phyloP scores from a whole-genome alignment of 192 early-diverging fungal species.

The Allomyces macrogynus region DNA sequence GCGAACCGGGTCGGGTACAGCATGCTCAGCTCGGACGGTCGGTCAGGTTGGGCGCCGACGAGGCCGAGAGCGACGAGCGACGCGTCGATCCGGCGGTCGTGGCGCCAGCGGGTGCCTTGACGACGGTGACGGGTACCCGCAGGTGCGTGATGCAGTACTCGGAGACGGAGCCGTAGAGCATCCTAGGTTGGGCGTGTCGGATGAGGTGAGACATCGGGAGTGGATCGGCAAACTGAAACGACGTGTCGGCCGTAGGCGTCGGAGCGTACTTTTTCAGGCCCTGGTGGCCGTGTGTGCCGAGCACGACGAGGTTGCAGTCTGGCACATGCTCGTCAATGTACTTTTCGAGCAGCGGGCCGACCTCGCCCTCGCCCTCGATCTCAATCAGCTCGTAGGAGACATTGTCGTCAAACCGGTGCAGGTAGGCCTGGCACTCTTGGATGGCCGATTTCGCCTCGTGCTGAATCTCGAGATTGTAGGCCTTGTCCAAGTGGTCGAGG shows the following conservation, averaged over 20 bases:
- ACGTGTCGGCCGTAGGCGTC: too few species aligned
- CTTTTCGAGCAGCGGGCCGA: conserved; percentile 13
- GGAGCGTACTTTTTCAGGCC: conserved; percentile 6
- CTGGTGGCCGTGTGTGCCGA: conserved; percentile 10
- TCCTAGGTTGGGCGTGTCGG: too few species aligned
- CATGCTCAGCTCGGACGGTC: too few species aligned
- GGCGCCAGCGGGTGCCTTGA: conserved; percentile 6
- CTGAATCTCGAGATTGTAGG: conserved; percentile 15
- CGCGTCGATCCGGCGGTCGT: too few species aligned
- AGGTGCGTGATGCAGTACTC: conserved; percentile 14
- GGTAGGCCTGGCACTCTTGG: conserved; percentile 7
- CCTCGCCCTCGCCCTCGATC: conserved; percentile 15
- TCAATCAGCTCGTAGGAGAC: conserved; percentile 10
- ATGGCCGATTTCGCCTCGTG: conserved; percentile 7
- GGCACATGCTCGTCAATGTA: conserved; percentile 10
- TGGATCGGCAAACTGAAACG: too few species aligned
- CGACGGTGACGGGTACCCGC: conserved; percentile 9
- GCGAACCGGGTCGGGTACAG: too few species aligned
- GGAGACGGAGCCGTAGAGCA: conserved; percentile 8
- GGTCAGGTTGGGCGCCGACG: too few species aligned
- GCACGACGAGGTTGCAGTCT: conserved; percentile 8
- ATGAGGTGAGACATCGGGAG: too few species aligned
- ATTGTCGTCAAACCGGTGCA: conserved; percentile 3
- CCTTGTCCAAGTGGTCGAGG: conserved; percentile 11
- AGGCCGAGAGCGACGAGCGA: too few species aligned